phyloP scores from a whole-genome alignment of 192 early-diverging fungal species.

The Allomyces macrogynus region DNA sequence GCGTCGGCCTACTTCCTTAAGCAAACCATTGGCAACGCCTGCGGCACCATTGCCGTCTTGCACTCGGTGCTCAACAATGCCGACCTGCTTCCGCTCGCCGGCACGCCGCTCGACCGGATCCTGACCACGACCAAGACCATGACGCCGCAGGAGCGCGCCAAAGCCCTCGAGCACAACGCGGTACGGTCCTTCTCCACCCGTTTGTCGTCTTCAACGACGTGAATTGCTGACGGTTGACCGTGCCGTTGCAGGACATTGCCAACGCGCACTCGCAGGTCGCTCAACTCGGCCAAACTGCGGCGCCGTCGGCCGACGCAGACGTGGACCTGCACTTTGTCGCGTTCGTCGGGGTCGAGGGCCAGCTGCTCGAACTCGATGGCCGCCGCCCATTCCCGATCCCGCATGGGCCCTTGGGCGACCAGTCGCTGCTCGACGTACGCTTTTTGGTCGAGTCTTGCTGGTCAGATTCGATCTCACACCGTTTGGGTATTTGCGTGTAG shows the following conservation, averaged over 20 bases:
- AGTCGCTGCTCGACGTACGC: slow-evolving; percentile 31
- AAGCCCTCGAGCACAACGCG: slow-evolving; percentile 39
- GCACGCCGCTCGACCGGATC: slow-evolving; percentile 38
- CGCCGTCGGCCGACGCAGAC: slow-evolving; percentile 49
- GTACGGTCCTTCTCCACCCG: slow-evolving; percentile 8
- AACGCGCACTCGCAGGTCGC: slow-evolving; percentile 31
- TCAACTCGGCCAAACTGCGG: slow-evolving; percentile 40
- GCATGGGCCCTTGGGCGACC: slow-evolving; percentile 38
- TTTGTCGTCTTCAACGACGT: too few relatives aligned
- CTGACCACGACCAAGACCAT: slow-evolving; percentile 34
- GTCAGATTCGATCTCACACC: not conserved
- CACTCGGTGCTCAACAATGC: slow-evolving; percentile 66
- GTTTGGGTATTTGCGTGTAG: slow-evolving; percentile 6
- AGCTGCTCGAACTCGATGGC: slow-evolving; percentile 79
- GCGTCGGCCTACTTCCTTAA: slow-evolving; percentile 51
- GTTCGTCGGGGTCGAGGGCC: slow-evolving; percentile 54
- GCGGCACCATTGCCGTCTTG: slow-evolving; percentile 84
- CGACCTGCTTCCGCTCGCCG: slow-evolving; percentile 21
- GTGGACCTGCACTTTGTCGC: slow-evolving; percentile 72
- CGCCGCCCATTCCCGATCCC: slow-evolving; percentile 59
- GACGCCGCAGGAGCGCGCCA: slow-evolving; percentile 53
- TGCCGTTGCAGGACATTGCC: slow-evolving; percentile 15
- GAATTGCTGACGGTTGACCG: too few relatives aligned
- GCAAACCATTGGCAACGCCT: slow-evolving; percentile 80
- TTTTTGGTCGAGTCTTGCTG: not conserved